Evolutionary conservation across 768 basidiomycete species (phyloP).

Genomic region (Auricularia auricula-judae): DNA sequence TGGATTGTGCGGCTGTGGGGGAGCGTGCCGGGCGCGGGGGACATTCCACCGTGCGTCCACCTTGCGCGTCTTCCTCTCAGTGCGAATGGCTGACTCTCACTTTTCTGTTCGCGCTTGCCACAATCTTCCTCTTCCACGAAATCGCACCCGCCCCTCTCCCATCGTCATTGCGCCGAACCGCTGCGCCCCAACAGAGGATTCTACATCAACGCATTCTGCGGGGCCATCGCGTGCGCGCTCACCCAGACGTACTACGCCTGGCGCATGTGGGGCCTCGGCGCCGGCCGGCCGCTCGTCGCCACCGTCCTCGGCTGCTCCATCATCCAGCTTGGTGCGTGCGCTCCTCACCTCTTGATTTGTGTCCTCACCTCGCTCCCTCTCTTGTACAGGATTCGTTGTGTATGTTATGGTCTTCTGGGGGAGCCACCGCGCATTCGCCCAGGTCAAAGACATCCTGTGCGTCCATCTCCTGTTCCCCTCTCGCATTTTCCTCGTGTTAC

Average conservation of each 20-base stretch:
- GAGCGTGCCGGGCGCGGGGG: not conserved
- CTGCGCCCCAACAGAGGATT: not conserved
- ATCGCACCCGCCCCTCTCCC: not conserved
- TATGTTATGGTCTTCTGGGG: not conserved
- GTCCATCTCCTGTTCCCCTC: not conserved
- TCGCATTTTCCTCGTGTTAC: not conserved
- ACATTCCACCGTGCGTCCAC: not conserved
- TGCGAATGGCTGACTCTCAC: no score
- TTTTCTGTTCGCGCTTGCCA: no score
- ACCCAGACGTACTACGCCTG: not conserved
- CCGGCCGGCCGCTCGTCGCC: not conserved
- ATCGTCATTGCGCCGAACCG: not conserved
- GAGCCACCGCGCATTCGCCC: not conserved
- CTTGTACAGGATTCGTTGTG: not conserved
- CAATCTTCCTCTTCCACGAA: no score
- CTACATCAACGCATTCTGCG: not conserved
- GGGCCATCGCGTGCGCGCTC: not conserved
- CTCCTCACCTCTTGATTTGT: not conserved
- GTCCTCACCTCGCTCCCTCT: not conserved
- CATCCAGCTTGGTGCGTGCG: not conserved
- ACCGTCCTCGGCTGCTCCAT: not conserved
- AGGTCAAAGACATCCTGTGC: not conserved
- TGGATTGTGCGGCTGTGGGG: not conserved
- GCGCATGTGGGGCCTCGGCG: not conserved
- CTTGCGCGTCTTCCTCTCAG: not conserved